These are phyloP conservation scores for Balansia obtecta DNA, from an alignment of 2,329 filamentous ascomycete genomes.

Conservation along the genomic window DNA sequence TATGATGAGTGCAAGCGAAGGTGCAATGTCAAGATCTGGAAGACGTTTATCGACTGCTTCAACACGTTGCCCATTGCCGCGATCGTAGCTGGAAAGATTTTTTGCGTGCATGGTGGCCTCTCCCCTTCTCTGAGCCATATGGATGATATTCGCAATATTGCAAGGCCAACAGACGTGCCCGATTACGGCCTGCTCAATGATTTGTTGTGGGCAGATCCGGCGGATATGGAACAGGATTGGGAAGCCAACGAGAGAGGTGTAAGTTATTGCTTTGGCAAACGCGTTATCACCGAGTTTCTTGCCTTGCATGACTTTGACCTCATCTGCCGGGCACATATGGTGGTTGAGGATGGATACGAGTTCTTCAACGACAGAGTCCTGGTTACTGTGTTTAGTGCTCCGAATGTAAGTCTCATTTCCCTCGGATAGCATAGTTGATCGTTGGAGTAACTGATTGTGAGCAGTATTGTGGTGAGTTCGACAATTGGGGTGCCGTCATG, in stretches of 20 bases:
- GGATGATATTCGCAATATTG: slow-evolving; percentile 96
- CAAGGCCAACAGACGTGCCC: slow-evolving; percentile 88
- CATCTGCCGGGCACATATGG: slow-evolving; percentile 96
- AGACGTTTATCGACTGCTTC: slow-evolving; percentile 94
- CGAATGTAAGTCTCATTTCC: slow-evolving; percentile 60
- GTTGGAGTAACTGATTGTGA: neutral
- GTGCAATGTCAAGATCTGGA: slow-evolving; percentile 96
- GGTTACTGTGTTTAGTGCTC: slow-evolving; percentile 94
- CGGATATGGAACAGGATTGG: slow-evolving; percentile 97
- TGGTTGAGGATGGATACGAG: slow-evolving; percentile 97
- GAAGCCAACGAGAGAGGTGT: slow-evolving; percentile 94
- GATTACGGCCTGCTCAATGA: slow-evolving; percentile 95
- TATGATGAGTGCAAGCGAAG: slow-evolving; percentile 96
- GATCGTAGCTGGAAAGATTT: slow-evolving; percentile 96
- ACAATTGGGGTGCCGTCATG: slow-evolving; percentile 99
- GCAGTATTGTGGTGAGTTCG: slow-evolving; percentile 95
- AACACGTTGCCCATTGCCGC: slow-evolving; percentile 90
- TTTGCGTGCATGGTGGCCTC: slow-evolving; percentile 90
- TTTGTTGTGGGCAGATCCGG: slow-evolving; percentile 91
- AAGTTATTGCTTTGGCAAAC: slow-evolving; percentile 97
- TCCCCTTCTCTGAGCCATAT: slow-evolving; percentile 89
- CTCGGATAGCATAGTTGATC: neutral
- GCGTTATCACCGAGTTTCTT: slow-evolving; percentile 93
- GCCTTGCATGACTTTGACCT: slow-evolving; percentile 93
- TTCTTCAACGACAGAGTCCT: slow-evolving; percentile 94